These are phyloP conservation scores for Allantophomopsis cytisporea DNA, from an alignment of 2,329 filamentous ascomycete genomes.

Conservation along the genomic window DNA sequence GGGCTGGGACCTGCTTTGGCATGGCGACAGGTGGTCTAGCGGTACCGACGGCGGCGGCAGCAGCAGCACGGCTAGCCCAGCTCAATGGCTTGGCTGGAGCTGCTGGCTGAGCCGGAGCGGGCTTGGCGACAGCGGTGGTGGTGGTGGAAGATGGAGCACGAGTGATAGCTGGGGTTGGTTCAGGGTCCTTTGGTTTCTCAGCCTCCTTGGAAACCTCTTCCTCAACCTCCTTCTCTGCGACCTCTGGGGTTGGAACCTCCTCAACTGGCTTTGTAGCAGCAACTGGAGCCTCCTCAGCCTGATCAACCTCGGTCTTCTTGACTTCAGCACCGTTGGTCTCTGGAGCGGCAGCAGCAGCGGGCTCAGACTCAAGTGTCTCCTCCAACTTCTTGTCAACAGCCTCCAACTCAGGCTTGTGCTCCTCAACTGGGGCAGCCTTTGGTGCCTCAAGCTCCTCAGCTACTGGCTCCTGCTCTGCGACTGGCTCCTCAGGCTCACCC, in stretches of 20 bases:
- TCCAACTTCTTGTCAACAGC: slow-evolving; percentile 65
- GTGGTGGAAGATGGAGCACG: slow-evolving; percentile 14
- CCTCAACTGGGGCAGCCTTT: slow-evolving; percentile 18
- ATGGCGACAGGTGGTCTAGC: slow-evolving; percentile 30
- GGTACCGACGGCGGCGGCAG: slow-evolving; percentile 38
- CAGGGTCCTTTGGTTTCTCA: slow-evolving; percentile 55
- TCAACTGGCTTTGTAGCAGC: slow-evolving; percentile 16
- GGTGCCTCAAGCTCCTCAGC: slow-evolving; percentile 19
- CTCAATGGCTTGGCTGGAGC: slow-evolving; percentile 49
- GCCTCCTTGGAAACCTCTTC: slow-evolving; percentile 36
- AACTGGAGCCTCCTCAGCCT: slow-evolving; percentile 18
- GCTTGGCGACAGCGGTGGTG: slow-evolving; percentile 22
- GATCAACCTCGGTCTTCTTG: slow-evolving; percentile 23
- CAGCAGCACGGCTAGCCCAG: slow-evolving; percentile 61
- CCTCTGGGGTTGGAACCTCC: slow-evolving; percentile 12
- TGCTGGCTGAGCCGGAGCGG: slow-evolving; percentile 34
- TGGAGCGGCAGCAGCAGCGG: slow-evolving; percentile 21
- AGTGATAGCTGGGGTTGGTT: slow-evolving; percentile 37
- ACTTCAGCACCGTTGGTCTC: slow-evolving; percentile 29
- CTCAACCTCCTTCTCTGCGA: slow-evolving; percentile 23
- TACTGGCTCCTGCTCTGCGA: slow-evolving; percentile 8
- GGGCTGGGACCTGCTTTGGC: slow-evolving; percentile 42
- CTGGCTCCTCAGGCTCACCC: slow-evolving; percentile 10
- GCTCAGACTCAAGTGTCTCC: slow-evolving; percentile 32
- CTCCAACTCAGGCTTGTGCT: slow-evolving; percentile 23